These are phyloP conservation scores for Dioszegia aurantiaca DNA, from an alignment of 768 basidiomycete genomes.

Conservation along the genomic window DNA sequence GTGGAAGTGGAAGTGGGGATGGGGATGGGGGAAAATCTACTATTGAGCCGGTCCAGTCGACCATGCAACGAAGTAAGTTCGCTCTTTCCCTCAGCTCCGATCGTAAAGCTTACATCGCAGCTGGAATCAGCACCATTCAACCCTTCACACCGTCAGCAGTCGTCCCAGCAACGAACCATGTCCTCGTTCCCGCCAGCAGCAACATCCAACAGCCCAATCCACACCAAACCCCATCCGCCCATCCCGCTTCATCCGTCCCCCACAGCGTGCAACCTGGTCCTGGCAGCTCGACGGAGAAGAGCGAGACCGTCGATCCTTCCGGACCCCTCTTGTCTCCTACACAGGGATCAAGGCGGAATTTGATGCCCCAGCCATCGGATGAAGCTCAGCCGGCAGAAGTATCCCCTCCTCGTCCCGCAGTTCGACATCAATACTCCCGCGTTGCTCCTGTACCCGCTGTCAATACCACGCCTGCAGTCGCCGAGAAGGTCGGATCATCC, in stretches of 20 bases:
- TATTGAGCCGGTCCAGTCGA: neutral
- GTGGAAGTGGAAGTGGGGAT: neutral
- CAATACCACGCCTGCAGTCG: neutral
- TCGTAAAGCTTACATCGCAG: neutral
- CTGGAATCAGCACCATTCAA: slow-evolving; percentile 19
- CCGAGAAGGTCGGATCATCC: slow-evolving; percentile 5
- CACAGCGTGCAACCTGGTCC: neutral
- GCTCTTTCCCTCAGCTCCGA: no score
- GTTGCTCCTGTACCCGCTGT: neutral
- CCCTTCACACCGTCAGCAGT: slow-evolving; percentile 25
- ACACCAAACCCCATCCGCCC: neutral
- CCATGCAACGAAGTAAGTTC: neutral
- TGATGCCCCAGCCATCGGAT: neutral
- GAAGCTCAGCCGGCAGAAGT: neutral
- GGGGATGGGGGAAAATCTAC: slow-evolving; percentile 7
- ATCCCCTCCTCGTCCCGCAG: neutral
- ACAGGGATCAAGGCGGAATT: slow-evolving; percentile 17
- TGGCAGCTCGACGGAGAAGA: neutral
- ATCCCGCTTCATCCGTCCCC: slow-evolving; percentile 2
- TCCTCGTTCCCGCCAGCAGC: neutral
- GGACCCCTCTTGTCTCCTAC: slow-evolving; percentile 41
- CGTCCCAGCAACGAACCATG: slow-evolving; percentile 5
- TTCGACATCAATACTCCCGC: slow-evolving; percentile 11
- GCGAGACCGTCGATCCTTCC: neutral
- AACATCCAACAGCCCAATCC: neutral